Percentiles rank a stretch among this genome's conserved stretches.
Conservation (phyloP, 169 alveolate genomes). For the Theileria equi region DNA sequence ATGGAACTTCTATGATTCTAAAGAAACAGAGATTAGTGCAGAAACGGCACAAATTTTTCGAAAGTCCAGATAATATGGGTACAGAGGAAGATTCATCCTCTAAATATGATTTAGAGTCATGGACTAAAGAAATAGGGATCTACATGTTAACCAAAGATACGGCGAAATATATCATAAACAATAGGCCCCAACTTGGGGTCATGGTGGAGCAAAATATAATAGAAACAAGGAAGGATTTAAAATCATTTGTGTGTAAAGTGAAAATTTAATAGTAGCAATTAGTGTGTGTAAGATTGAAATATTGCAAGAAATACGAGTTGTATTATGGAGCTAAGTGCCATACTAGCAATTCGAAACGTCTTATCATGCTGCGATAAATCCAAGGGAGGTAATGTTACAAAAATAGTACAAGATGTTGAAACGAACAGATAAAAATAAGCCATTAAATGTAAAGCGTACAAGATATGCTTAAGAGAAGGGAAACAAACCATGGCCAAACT, state of each 20-base stretch:
- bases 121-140: background rate
- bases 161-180: background rate
- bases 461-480: background rate
- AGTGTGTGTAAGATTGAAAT: constrained; percentile 6
- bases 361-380: background rate
- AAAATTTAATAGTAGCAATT: background rate
- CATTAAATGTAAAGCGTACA: background rate
- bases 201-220: background rate
- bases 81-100: background rate
- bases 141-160: constrained; percentile 17
- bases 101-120: background rate
- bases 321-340: background rate
- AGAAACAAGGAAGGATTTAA: background rate
- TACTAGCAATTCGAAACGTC: background rate
- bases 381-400: constrained; percentile 3
- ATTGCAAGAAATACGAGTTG: constrained; percentile 1
- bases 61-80: background rate
- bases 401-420: constrained; percentile 15
- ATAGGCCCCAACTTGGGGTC: background rate
- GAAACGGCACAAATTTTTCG: too few species aligned
- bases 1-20: constrained; percentile 3
- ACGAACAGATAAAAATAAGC: constrained; percentile 14
- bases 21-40: too few species aligned
- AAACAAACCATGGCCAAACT: constrained; percentile 4
- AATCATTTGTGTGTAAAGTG: background rate